phyloP scores from a whole-genome alignment of 768 basidiomycete genomes.

The Boletus huronensis region DNA sequence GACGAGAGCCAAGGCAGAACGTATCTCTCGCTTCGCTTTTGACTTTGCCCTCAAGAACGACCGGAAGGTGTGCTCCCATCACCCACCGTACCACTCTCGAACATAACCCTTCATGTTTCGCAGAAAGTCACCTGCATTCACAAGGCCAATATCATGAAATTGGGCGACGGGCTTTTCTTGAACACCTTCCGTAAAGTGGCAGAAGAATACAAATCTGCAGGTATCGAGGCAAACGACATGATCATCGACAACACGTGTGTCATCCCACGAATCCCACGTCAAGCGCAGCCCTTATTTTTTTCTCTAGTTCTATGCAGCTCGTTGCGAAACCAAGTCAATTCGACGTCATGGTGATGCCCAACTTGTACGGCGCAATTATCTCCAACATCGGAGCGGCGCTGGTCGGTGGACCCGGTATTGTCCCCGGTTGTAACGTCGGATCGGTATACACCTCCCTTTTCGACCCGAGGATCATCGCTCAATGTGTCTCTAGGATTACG shows the following conservation, averaged over 20 bases:
- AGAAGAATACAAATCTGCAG: constrained; percentile 91
- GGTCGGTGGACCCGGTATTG: constrained; percentile 96
- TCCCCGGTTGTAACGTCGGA: constrained; percentile 97
- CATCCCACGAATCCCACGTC: not conserved
- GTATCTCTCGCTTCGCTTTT: constrained; percentile 95
- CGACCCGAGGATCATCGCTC: not conserved
- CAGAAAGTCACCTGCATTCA: constrained; percentile 99
- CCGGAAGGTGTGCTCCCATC: constrained; percentile 66
- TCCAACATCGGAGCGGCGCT: constrained; percentile 99
- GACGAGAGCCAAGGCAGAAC: constrained; percentile 91
- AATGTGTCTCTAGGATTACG: constrained; percentile 66
- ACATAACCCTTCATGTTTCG: not conserved
- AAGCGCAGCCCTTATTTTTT: not conserved
- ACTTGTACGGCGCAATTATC: constrained; percentile 94
- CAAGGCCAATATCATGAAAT: constrained; percentile 99
- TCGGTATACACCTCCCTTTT: constrained; percentile 47
- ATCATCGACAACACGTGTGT: constrained; percentile 96
- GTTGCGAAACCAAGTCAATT: constrained; percentile 95
- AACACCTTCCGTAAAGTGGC: constrained; percentile 96
- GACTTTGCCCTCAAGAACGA: constrained; percentile 99
- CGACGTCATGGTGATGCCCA: constrained; percentile 99
- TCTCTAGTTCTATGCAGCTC: constrained; percentile 91
- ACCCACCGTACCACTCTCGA: not conserved
- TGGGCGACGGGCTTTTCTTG: constrained; percentile 98
- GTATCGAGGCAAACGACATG: constrained; percentile 95